Evolutionary conservation across 2,329 filamentous ascomycete genomes (phyloP).

Genomic region (Ophiostoma pallidulum): DNA sequence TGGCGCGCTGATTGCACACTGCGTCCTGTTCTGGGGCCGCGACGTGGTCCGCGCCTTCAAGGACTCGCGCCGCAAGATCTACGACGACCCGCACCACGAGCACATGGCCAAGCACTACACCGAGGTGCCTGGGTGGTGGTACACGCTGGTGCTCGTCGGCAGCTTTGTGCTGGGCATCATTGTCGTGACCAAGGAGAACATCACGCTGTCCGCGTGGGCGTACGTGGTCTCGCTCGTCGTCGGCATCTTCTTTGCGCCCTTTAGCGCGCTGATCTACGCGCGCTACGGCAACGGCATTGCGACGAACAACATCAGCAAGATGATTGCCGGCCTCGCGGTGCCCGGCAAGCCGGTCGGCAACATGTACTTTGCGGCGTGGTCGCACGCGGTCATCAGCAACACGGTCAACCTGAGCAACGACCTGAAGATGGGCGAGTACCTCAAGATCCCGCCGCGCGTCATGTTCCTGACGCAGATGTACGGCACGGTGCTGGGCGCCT

Average conservation of each 20-base stretch:
- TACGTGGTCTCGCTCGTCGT: conserved; percentile 37
- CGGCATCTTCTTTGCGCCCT: conserved; percentile 39
- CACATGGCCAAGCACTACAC: conserved; percentile 45
- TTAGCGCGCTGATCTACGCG: conserved; percentile 43
- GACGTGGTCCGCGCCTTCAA: conserved; percentile 41
- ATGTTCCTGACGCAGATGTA: conserved; percentile 50
- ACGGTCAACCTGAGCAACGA: conserved; percentile 41
- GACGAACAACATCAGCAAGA: conserved; percentile 49
- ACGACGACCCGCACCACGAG: conserved; percentile 41
- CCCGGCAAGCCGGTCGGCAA: conserved; percentile 44
- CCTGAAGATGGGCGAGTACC: conserved; percentile 51
- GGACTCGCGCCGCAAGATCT: conserved; percentile 32
- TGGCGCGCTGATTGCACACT: conserved; percentile 44
- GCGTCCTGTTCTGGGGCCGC: conserved; percentile 44
- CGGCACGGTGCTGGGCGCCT: conserved; percentile 43
- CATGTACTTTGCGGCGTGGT: conserved; percentile 51
- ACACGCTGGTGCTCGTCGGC: conserved; percentile 29
- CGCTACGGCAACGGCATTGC: conserved; percentile 48
- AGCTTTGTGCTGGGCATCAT: conserved; percentile 38
- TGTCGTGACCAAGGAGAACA: conserved; percentile 36
- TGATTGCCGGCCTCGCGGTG: conserved; percentile 42
- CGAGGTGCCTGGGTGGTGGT: conserved; percentile 42
- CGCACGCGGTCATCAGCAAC: conserved; percentile 45
- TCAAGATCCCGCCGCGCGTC: conserved; percentile 44
- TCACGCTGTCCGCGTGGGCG: conserved; percentile 37